Base-by-base conservation (phyloP, 106 monocot species). In the Agapanthus africanus region DNA sequence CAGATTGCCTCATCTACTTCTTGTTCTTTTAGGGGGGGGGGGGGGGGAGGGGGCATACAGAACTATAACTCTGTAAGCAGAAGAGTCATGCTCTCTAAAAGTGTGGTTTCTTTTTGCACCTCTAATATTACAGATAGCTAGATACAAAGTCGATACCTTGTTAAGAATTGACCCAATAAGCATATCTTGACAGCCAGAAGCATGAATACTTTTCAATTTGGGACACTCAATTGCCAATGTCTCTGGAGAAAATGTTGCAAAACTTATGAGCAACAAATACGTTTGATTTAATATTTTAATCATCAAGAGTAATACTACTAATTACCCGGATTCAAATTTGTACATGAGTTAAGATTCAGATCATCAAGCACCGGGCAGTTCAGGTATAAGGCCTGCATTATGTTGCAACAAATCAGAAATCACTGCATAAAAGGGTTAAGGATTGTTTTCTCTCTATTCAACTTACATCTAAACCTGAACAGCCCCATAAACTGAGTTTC, bases 401-500 rank as follows among this genome's bases (percentile, higher is more conserved):
- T 6, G 21, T 49, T 19, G 6, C 46, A 75, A 15, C 18, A 35
- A 37, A 38, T 65, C 21, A 70, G 37, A 65, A 37, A 40, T 6
- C 52, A 66, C 21, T 37, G 13, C 41, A 50, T 14, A 74, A 42
- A 15, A 13, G 1, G 13, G 44, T 16, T 11, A 16, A 47, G 2
- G 7, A 46, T 46, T 11, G n/a, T 34, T 63, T 46, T 36, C 34
- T 62, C 9, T 62, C 25, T 34, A 63, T n/a, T 52, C 54, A 38
- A 70, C 87, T 82, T 82, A 90, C 97, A 70, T 92, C 86, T 67
- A 97, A 84, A 70, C 85, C 84, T 56, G 92, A 97, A 72, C 97
- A 97, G 41, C 89, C 91, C 97, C 97, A 97, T 37, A 97, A 80
- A 52, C 97, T 97, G 46, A 97, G 81, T 67, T 85, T 92, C 79